These are phyloP conservation scores for cucumber (Cucumis sativus) DNA, from an alignment of 306 rosid species.

Conservation along the genomic window Cucumber_9930_V3 NC_026655.2:20074501-20075000, in stretches of 20 bases:
- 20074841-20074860: slow-evolving; percentile 53
- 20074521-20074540: slow-evolving; percentile 30
- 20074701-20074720: slow-evolving; percentile 70
- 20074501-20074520: slow-evolving; percentile 32
- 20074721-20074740: slow-evolving; percentile 48
- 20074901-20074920: slow-evolving; percentile 25
- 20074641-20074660: slow-evolving; percentile 18
- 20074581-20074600: slow-evolving; percentile 40
- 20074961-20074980: neutral
- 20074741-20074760: slow-evolving; percentile 38
- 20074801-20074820: slow-evolving; percentile 57
- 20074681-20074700: slow-evolving; percentile 81
- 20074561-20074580: slow-evolving; percentile 48
- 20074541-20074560: slow-evolving; percentile 27
- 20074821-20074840: slow-evolving; percentile 56
- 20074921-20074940: slow-evolving; percentile 21
- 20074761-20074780: slow-evolving; percentile 40
- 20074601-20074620: slow-evolving; percentile 13
- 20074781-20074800: slow-evolving; percentile 26
- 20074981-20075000: neutral
- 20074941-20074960: neutral
- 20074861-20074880: slow-evolving; percentile 25
- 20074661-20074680: slow-evolving; percentile 49
- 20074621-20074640: slow-evolving; percentile 25
- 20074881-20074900: slow-evolving; percentile 19